Evolutionary conservation across 2,329 filamentous ascomycete genomes (phyloP), one percentile per base, ranked within the genome.

Genomic region (Teratosphaeria nubilosa): DNA sequence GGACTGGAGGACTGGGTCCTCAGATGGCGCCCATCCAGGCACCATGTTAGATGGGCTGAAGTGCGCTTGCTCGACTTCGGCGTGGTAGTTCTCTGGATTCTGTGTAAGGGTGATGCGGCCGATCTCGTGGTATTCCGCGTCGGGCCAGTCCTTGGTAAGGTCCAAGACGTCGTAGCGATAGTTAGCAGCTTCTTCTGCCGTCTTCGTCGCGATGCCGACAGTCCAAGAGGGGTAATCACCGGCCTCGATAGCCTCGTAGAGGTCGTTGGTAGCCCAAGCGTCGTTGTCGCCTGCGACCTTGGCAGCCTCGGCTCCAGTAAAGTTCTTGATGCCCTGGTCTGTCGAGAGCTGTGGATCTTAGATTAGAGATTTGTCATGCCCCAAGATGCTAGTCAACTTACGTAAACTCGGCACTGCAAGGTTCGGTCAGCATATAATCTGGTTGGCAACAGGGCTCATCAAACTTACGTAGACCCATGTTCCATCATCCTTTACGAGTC

Each of bases 21-120:
- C 81, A 0, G 81, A 82, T 0, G 83, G 79, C 56, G 80, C 83
- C 53, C 85, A 77, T 1, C 86, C 86, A 0, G 84, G 84, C 0
- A 86, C 82, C 68, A 88, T 74, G 60, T 81, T 83, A 0, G 80
- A 81, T 0, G 86, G 85, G 0, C 82, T 83, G 66, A 88, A 88
- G 0, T 83, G 82, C 0, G 82, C 80, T 71, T 88, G 84, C 69
- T 88, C 85, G 53, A 86, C 81, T 66, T 90, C 86, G 53, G 66
- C 25, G 48, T 87, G 87, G 74, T 87, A 88, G 72, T 88, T 87
- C 56, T 80, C 72, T 1, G 75, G 74, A 60, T 82, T 83, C 55
- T 72, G 71, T 63, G 82, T 78, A 11, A 84, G 68, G 0, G 75
- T 78, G 63, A 84, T 69, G 51, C 74, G 74, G 16, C 82, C 82